These are phyloP conservation scores for Xanthoparmelia taractica DNA, from an alignment of 495 filamentous ascomycete species.

Conservation along the genomic window DNA sequence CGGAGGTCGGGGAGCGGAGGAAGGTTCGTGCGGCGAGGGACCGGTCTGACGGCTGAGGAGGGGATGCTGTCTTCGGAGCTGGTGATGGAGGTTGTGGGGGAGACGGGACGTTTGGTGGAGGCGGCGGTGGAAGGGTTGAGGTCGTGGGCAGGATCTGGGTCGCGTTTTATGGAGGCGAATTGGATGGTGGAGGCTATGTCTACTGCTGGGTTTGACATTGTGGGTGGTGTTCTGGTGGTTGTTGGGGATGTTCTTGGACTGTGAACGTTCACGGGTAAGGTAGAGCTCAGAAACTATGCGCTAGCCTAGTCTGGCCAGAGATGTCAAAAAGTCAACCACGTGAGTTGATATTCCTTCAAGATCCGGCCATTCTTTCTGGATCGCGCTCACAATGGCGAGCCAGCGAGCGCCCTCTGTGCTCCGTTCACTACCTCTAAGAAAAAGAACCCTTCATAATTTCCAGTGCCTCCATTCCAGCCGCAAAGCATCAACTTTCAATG, in stretches of 20 bases:
- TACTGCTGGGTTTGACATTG: constrained; percentile 40
- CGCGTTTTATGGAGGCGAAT: constrained; percentile 61
- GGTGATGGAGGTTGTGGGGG: constrained; percentile 28
- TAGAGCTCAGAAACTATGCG: neutral
- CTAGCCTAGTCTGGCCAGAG: neutral
- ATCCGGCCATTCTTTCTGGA: neutral
- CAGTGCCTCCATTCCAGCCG: constrained; percentile 16
- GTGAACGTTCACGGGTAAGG: neutral
- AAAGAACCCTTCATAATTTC: neutral
- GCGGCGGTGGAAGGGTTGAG: constrained; percentile 71
- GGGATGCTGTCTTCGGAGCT: constrained; percentile 46
- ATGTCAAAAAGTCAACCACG: neutral
- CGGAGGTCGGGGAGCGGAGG: constrained; percentile 86
- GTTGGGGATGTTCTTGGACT: neutral
- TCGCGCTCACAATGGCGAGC: constrained; percentile 9
- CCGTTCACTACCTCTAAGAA: neutral
- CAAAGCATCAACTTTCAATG: constrained; percentile 22
- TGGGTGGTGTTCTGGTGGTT: neutral
- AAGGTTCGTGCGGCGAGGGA: constrained; percentile 49
- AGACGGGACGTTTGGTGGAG: constrained; percentile 42
- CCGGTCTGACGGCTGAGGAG: constrained; percentile 47
- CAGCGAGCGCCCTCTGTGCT: constrained; percentile 1
- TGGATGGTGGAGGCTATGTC: constrained; percentile 71
- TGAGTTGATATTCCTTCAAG: neutral
- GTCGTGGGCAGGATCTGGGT: constrained; percentile 65